These are phyloP conservation scores for Vitis cinerea DNA, from an alignment of 164 flowering plant species.

Conservation along the genomic window DNA sequence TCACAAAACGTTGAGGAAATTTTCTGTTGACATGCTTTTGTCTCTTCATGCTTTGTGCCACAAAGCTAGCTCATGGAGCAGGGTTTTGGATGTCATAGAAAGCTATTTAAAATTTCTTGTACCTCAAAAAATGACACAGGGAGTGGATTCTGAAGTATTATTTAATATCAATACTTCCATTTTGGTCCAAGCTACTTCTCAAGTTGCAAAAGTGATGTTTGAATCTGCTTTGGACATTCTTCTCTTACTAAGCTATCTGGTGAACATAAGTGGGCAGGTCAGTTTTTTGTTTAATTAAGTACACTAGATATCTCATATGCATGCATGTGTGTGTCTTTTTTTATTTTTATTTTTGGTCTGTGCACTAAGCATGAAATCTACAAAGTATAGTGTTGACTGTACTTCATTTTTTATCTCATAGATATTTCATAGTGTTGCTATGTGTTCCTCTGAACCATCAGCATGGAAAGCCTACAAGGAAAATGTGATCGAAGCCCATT, in stretches of 20 bases:
- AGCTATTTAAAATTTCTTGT: constrained; percentile 66
- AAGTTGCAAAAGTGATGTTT: constrained; percentile 80
- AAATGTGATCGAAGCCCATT: not conserved
- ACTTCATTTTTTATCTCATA: not conserved
- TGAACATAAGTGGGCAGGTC: constrained; percentile 75
- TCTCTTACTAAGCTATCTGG: constrained; percentile 67
- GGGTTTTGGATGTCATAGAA: constrained; percentile 63
- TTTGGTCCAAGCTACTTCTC: constrained; percentile 71
- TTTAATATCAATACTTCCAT: constrained; percentile 39
- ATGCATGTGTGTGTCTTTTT: not conserved
- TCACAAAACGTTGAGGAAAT: constrained; percentile 70
- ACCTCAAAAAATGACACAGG: constrained; percentile 46
- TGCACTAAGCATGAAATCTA: not conserved
- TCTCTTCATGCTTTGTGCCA: constrained; percentile 53
- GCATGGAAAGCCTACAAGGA: not conserved
- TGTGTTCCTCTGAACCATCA: not conserved
- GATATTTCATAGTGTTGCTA: not conserved
- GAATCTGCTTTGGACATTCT: constrained; percentile 73
- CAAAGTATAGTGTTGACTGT: not conserved
- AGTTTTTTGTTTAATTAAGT: constrained; percentile 16
- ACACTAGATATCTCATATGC: not conserved
- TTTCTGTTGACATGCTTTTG: constrained; percentile 70
- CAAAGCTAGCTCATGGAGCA: constrained; percentile 67
- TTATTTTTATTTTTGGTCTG: not conserved
- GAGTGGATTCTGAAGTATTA: constrained; percentile 26